These are phyloP conservation scores for Wickerhamiella lipophila DNA, from an alignment of 805 yeast species.

Conservation along the genomic window DNA sequence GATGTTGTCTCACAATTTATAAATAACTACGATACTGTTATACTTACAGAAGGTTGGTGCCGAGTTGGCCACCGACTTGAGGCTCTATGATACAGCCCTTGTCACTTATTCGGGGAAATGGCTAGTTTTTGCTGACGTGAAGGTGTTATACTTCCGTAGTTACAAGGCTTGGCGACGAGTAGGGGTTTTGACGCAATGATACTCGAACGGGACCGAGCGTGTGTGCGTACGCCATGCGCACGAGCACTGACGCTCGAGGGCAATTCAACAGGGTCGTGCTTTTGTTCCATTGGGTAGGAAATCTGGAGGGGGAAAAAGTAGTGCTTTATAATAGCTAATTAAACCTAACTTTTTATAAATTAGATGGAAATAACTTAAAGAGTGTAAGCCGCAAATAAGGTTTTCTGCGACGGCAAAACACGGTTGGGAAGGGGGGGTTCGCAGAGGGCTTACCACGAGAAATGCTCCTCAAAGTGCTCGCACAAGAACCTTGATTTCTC, in stretches of 20 bases:
- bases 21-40: neutral
- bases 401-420: neutral
- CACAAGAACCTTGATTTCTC: conserved; percentile 10
- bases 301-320: neutral
- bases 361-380: conserved; percentile 2
- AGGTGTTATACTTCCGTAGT: conserved; percentile 4
- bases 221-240: neutral
- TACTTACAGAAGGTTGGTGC: no score
- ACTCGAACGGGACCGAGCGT: conserved; percentile 8
- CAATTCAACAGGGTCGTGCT: neutral
- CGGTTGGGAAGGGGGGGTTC: neutral
- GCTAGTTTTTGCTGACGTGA: conserved; percentile 2
- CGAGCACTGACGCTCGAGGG: neutral
- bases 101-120: neutral
- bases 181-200: conserved; percentile 7
- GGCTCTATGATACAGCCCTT: neutral
- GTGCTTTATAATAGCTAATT: conserved; percentile 2
- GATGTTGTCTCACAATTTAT: neutral
- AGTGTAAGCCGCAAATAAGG: neutral
- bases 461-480: conserved; percentile 20
- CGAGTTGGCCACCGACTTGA: no score
- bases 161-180: neutral
- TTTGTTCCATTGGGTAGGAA: neutral
- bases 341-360: neutral
- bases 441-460: conserved; percentile 14